Evolutionary conservation across 371 early-diverging fungal species (phyloP), one percentile per base, ranked within the genome.

Genomic region (Syncephalastrum monosporum): DNA sequence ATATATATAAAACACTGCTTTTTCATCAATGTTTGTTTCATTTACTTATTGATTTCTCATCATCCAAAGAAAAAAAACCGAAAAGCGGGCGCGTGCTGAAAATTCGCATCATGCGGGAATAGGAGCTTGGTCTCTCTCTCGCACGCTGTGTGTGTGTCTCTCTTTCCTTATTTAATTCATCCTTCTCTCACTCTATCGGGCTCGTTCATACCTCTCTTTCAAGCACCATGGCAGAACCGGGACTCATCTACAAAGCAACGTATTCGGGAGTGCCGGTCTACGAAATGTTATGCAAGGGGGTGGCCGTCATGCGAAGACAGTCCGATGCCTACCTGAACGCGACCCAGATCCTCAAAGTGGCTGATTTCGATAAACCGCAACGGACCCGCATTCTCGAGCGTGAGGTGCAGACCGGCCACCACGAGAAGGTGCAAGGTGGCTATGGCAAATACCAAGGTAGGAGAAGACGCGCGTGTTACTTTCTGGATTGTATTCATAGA

Each of bases 381-480:
- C 79, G 97, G 33, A 93, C 95, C 16, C 86, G 91, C 56, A 93
- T 96, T 58, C 71, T 96, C 45, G 97, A 96, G 66, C 79, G 85
- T 55, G 93, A 93, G 64, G 86, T 95, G 2, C 84, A 86, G 58
- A 81, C 64, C 0, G 93, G 93, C 7, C 71, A 77, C 45, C 93
- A 91, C 61, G 96, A 96, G 55, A 95, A 95, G 68, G 89, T 96
- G 5, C 96, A 95, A 72, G 97, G 97, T 14, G 97, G 97, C 12
- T 95, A 96, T 59, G 97, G 97, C 27, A 95, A 95, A 76, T 95
- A 94, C 67, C 95, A 96, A 77, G 96, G 96, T 60, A 93, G 85
- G 14, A 82, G 69, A 69, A n/a, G 55, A 47, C 72, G 80, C 10
- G 19, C 3, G 19, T 23, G 14, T 50, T 14, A 8, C 24, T 25